phyloP scores from a whole-genome alignment of 495 filamentous ascomycete genomes.

The Lepidopterella palustris region DNA sequence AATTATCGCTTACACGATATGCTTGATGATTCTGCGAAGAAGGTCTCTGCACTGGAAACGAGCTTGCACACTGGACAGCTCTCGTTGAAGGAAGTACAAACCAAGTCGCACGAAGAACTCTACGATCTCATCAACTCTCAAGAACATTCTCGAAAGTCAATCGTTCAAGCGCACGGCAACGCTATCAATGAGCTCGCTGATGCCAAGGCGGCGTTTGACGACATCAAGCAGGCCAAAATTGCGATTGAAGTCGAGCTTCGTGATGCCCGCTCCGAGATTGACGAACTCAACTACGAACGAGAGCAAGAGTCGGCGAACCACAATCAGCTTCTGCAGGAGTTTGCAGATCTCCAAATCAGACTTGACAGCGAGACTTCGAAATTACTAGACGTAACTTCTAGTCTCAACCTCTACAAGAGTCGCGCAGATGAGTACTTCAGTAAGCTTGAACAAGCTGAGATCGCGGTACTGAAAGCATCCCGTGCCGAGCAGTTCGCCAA shows the following conservation, averaged over 20 bases:
- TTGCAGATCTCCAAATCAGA: slow-evolving; percentile 87
- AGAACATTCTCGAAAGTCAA: slow-evolving; percentile 74
- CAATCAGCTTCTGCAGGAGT: slow-evolving; percentile 84
- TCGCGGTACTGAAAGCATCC: slow-evolving; percentile 85
- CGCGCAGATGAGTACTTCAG: slow-evolving; percentile 95
- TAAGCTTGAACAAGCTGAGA: slow-evolving; percentile 95
- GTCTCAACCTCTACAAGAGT: slow-evolving; percentile 81
- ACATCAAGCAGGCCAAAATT: slow-evolving; percentile 70
- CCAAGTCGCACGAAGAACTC: slow-evolving; percentile 89
- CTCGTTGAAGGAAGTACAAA: slow-evolving; percentile 84
- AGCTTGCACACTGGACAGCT: slow-evolving; percentile 83
- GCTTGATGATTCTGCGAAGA: slow-evolving; percentile 90
- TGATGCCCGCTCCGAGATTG: slow-evolving; percentile 74
- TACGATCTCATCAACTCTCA: slow-evolving; percentile 91
- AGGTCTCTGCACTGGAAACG: slow-evolving; percentile 84
- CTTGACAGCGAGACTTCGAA: slow-evolving; percentile 84
- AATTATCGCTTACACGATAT: slow-evolving; percentile 90
- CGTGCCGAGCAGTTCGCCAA: slow-evolving; percentile 93
- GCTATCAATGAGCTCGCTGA: slow-evolving; percentile 78
- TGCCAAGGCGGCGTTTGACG: slow-evolving; percentile 78
- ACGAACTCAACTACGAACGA: slow-evolving; percentile 65
- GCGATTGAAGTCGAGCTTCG: slow-evolving; percentile 83
- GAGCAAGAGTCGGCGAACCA: slow-evolving; percentile 82
- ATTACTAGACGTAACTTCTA: slow-evolving; percentile 74
- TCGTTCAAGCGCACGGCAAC: slow-evolving; percentile 79